Evolutionary conservation across 495 filamentous ascomycete genomes (phyloP).

Genomic region (Cenococcum geophilum): DNA sequence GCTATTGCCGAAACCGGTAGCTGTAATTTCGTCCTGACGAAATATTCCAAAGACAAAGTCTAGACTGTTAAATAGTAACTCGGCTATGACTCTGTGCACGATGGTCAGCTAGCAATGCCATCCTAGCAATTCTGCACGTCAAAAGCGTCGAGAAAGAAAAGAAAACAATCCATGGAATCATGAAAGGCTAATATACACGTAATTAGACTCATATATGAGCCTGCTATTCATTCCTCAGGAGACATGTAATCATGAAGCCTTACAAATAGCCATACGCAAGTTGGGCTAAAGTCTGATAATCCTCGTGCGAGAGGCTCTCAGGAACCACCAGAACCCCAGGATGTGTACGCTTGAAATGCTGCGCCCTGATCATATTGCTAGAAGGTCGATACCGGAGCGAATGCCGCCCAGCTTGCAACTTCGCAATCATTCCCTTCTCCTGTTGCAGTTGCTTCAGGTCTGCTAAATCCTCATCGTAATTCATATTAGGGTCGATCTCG

Average conservation of each 20-base stretch:
- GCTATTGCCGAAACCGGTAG: background rate
- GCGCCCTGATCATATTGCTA: background rate
- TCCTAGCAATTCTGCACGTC: background rate
- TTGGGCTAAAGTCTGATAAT: too few relatives aligned
- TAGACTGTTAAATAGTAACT: background rate
- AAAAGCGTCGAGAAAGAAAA: background rate
- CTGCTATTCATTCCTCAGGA: background rate
- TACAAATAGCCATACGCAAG: too few relatives aligned
- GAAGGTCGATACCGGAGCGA: too few relatives aligned
- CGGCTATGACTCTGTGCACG: background rate
- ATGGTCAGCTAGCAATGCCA: conserved; percentile 1
- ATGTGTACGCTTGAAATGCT: background rate
- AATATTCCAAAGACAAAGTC: background rate
- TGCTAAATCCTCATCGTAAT: background rate
- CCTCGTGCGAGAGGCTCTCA: too few relatives aligned
- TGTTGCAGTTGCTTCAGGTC: background rate
- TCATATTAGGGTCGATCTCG: background rate
- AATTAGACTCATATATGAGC: background rate
- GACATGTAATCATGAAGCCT: too few relatives aligned
- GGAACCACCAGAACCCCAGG: background rate
- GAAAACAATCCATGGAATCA: background rate
- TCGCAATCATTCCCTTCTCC: background rate
- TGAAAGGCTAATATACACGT: background rate
- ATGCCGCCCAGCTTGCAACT: too few relatives aligned
- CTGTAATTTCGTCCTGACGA: background rate